Conservation (phyloP, 441 rosid genomes). For the Gossypium schwendimanii region DNA sequence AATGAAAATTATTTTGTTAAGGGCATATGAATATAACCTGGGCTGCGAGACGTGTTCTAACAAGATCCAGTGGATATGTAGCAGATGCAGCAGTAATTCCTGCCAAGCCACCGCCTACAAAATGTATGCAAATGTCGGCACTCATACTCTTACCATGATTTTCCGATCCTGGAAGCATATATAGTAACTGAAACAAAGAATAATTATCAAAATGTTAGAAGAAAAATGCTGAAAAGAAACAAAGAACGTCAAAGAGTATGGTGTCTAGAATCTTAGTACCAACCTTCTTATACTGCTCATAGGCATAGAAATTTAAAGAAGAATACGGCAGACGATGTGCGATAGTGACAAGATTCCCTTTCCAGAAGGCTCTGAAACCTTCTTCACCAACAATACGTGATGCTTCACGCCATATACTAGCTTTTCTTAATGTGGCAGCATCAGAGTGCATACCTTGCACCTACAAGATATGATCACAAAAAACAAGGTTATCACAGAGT, state of each 20-base stretch:
- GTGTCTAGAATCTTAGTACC: background rate
- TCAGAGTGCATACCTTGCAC: conserved; percentile 93
- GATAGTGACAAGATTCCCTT: conserved; percentile 87
- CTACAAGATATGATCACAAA: conserved; percentile 22
- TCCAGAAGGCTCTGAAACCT: conserved; percentile 87
- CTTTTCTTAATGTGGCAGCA: conserved; percentile 51
- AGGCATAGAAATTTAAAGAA: conserved; percentile 75
- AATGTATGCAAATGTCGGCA: conserved; percentile 58
- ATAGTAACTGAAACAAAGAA: conserved; percentile 49
- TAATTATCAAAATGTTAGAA: conserved; percentile 3
- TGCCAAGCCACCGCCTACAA: conserved; percentile 81
- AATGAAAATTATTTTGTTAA: background rate
- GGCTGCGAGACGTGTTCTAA: conserved; percentile 93
- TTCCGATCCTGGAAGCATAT: conserved; percentile 46
- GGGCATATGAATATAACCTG: conserved; percentile 41
- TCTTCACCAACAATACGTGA: conserved; percentile 80
- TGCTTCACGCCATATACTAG: conserved; percentile 83
- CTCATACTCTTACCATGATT: conserved; percentile 41
- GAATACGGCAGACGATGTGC: conserved; percentile 88
- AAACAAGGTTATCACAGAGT: conserved; percentile 2
- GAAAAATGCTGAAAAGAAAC: background rate
- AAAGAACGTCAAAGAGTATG: background rate
- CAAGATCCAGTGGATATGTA: conserved; percentile 92
- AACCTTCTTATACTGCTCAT: conserved; percentile 78
- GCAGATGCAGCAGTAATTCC: conserved; percentile 92